A percentile compares a stretch with the other conserved stretches of the same genome.
phyloP scores from a whole-genome alignment of 2,329 filamentous ascomycete species.

The Clathrospora elynae region DNA sequence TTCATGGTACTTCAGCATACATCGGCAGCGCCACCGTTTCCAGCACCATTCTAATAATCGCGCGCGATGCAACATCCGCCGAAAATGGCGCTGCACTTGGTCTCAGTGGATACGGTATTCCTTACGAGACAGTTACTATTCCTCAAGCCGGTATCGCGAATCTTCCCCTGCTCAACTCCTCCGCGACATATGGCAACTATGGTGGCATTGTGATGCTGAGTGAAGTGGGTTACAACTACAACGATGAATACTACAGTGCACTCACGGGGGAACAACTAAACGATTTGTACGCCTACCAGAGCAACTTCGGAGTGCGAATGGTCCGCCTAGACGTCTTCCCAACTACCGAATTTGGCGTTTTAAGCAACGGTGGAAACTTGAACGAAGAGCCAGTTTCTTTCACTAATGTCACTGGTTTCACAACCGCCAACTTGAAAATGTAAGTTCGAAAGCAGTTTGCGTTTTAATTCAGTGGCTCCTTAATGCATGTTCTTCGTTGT shows the following conservation, averaged over 20 bases:
- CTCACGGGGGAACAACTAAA: conserved; percentile 63
- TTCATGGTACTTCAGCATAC: conserved; percentile 25
- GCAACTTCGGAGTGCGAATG: conserved; percentile 63
- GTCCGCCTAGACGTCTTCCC: conserved; percentile 65
- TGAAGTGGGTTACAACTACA: conserved; percentile 62
- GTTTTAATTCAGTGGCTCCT: no score
- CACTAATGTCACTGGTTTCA: conserved; percentile 60
- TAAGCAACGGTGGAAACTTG: conserved; percentile 42
- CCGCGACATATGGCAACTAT: conserved; percentile 59
- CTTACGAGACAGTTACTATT: conserved; percentile 61
- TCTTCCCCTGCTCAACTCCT: conserved; percentile 60
- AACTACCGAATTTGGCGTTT: conserved; percentile 55
- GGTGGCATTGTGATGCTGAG: conserved; percentile 63
- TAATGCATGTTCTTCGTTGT: no score
- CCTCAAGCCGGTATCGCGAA: conserved; percentile 55
- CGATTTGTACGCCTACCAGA: conserved; percentile 62
- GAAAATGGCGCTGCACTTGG: conserved; percentile 59
- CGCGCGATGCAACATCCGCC: conserved; percentile 57
- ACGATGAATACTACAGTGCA: conserved; percentile 56
- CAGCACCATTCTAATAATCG: conserved; percentile 62
- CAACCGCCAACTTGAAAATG: conserved; percentile 60
- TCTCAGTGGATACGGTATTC: conserved; percentile 66
- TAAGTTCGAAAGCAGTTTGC: conserved; percentile 26
- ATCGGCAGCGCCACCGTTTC: conserved; percentile 37
- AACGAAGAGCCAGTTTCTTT: conserved; percentile 54